Conservation (phyloP, 768 basidiomycete species). For the Xerocomellus chrysenteron region DNA sequence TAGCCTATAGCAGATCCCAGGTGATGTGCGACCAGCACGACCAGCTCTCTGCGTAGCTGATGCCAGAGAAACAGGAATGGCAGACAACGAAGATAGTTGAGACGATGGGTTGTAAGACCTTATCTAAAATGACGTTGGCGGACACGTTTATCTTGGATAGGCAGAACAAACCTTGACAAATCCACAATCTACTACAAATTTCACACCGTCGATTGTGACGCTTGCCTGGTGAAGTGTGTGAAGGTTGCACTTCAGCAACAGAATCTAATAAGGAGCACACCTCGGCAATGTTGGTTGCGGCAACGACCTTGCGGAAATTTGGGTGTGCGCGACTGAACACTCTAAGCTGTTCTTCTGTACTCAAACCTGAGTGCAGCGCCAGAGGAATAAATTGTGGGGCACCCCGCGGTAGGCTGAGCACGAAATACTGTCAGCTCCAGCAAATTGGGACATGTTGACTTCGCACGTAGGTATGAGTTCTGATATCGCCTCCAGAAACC, state of each 20-base stretch:
- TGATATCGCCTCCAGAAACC: conserved; percentile 74
- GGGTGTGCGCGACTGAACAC: conserved; percentile 79
- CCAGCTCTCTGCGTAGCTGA: conserved; percentile 94
- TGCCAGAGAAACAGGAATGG: conserved; percentile 81
- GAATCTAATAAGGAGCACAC: conserved; percentile 35
- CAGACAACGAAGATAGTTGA: conserved; percentile 78
- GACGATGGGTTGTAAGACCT: conserved; percentile 88
- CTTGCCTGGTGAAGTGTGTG: conserved; percentile 59
- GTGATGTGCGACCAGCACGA: conserved; percentile 89
- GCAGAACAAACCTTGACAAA: conserved; percentile 78
- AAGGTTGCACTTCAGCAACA: background rate
- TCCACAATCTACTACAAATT: conserved; percentile 91
- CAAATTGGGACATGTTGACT: background rate
- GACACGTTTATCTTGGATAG: background rate
- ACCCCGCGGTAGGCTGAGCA: conserved; percentile 48
- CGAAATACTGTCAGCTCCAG: background rate
- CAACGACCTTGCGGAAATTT: conserved; percentile 83
- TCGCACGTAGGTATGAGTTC: conserved; percentile 73
- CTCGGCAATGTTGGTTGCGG: conserved; percentile 96
- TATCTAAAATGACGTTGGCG: conserved; percentile 49
- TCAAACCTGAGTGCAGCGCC: conserved; percentile 86
- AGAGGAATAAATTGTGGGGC: conserved; percentile 62
- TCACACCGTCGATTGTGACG: conserved; percentile 94
- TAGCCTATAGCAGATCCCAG: conserved; percentile 90
- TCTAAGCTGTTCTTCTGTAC: conserved; percentile 82